Conservation (phyloP, 129 eudicot genomes). For the Oenanthe sinensis region DNA sequence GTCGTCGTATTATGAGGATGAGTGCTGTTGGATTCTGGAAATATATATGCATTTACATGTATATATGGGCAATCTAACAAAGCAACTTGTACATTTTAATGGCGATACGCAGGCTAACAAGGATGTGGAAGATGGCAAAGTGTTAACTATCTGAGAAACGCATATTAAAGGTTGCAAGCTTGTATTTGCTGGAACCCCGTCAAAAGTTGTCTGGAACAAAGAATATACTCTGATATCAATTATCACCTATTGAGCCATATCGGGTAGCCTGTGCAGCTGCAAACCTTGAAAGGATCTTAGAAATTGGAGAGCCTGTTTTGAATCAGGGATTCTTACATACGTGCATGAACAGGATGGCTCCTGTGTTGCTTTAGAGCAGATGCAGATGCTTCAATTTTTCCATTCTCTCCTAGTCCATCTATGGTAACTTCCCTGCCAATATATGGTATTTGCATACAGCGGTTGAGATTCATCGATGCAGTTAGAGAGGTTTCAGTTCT, state of each 20-base stretch:
- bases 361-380: conserved; percentile 55
- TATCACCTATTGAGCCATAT: conserved; percentile 75
- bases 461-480: conserved; percentile 62
- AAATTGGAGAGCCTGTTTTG: conserved; percentile 78
- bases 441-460: conserved; percentile 70
- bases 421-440: conserved; percentile 47
- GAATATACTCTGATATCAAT: conserved; percentile 44
- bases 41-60: neutral
- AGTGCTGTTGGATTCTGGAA: neutral
- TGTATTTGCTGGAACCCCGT: conserved; percentile 73
- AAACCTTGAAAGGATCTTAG: conserved; percentile 71
- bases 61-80: neutral
- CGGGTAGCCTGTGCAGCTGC: conserved; percentile 84
- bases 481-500: conserved; percentile 60
- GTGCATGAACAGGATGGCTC: conserved; percentile 84
- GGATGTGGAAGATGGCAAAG: conserved; percentile 97
- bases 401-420: conserved; percentile 78
- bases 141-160: conserved; percentile 87
- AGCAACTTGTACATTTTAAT: neutral
- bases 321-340: conserved; percentile 79
- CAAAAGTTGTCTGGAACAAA: conserved; percentile 39
- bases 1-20: too few relatives aligned
- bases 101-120: conserved; percentile 53
- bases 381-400: conserved; percentile 52
- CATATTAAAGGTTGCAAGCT: conserved; percentile 89